phyloP scores from a whole-genome alignment of 179 eudicot genomes.

The Pouteria campechiana region DNA sequence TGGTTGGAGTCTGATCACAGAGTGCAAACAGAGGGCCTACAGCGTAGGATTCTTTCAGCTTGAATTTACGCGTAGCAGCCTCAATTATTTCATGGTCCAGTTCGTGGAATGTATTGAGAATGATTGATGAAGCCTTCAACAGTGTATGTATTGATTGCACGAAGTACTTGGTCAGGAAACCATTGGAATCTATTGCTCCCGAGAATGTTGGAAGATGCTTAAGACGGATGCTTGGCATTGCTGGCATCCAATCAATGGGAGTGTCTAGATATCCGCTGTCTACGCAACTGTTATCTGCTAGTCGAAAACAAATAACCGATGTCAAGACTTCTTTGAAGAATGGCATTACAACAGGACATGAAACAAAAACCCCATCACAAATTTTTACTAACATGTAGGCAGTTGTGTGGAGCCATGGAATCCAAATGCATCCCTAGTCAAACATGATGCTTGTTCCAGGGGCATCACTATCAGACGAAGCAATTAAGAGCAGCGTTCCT shows the following conservation, averaged over 20 bases:
- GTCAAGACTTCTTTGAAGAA: too few species aligned
- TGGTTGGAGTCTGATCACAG: not conserved
- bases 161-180: constrained; percentile 11
- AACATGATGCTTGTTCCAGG: too few species aligned
- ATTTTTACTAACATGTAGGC: too few species aligned
- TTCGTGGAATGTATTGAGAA: not conserved
- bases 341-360: too few species aligned
- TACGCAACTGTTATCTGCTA: constrained; percentile 11
- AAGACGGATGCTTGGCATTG: constrained; percentile 3
- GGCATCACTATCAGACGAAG: too few species aligned
- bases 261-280: constrained; percentile 11
- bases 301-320: not conserved
- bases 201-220: not conserved
- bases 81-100: not conserved
- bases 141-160: not conserved
- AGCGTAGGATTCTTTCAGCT: not conserved
- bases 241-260: constrained; percentile 16
- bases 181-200: not conserved
- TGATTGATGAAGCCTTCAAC: not conserved
- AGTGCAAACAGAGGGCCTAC: not conserved
- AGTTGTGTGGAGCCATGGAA: too few species aligned
- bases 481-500: too few species aligned
- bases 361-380: too few species aligned
- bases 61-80: not conserved
- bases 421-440: too few species aligned